phyloP scores from a whole-genome alignment of 345 rosid genomes.

The Physaria fendleri region DNA sequence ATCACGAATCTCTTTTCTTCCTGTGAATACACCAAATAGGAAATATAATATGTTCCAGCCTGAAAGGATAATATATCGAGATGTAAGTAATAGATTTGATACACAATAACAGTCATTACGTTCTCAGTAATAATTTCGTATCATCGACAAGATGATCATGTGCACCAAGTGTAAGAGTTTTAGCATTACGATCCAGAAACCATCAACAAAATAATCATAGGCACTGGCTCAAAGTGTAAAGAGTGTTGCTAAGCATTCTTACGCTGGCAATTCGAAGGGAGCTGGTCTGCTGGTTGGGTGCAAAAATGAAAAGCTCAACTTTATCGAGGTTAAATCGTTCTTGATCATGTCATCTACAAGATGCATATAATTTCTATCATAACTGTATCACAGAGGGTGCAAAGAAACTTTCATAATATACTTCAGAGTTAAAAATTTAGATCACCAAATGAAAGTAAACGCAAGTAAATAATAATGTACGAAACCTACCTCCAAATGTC shows the following conservation, averaged over 20 bases:
- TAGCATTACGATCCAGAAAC: not conserved
- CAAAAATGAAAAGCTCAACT: conserved; percentile 74
- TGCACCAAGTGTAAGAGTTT: not conserved
- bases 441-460: no score
- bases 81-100: conserved; percentile 15
- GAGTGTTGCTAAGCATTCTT: conserved; percentile 33
- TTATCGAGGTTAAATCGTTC: conserved; percentile 64
- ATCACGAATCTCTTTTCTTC: no score
- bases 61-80: conserved; percentile 24
- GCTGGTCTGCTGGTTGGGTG: conserved; percentile 86
- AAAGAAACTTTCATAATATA: no score
- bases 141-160: not conserved
- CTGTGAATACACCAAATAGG: no score
- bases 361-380: conserved; percentile 65
- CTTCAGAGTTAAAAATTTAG: conserved; percentile 1
- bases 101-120: not conserved
- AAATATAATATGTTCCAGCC: no score
- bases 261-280: conserved; percentile 84
- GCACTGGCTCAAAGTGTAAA: not conserved
- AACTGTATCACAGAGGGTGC: conserved; percentile 73
- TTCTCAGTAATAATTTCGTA: not conserved
- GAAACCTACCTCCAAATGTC: conserved; percentile 62
- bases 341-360: conserved; percentile 73
- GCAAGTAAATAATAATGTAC: not conserved
- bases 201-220: not conserved